These are phyloP conservation scores for Pseudogymnoascus sp. DNA, from an alignment of 2,329 filamentous ascomycete species.

Conservation along the genomic window DNA sequence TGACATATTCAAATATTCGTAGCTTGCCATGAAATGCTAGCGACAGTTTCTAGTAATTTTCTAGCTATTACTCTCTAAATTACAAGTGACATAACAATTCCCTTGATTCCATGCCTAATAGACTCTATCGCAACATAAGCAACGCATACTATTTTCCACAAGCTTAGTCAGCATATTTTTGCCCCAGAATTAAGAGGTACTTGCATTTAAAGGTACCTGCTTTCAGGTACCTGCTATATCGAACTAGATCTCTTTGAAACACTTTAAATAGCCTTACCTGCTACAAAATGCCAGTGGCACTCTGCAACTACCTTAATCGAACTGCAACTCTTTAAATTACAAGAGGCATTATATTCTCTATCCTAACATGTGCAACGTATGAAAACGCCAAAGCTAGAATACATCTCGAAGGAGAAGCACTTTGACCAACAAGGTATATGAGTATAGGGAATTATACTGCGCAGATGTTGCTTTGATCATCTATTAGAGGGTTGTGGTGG, in stretches of 20 bases:
- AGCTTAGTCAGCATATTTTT: too few relatives aligned
- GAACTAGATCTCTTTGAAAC: background rate
- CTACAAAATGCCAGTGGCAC: too few relatives aligned
- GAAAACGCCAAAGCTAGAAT: conserved; percentile 12
- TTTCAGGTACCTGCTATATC: background rate
- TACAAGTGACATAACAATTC: too few relatives aligned
- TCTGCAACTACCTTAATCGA: too few relatives aligned
- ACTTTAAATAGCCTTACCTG: background rate
- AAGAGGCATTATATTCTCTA: background rate
- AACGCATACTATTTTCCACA: too few relatives aligned
- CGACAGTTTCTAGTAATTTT: too few relatives aligned
- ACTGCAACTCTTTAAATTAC: too few relatives aligned
- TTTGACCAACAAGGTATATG: conserved; percentile 14
- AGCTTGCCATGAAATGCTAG: background rate
- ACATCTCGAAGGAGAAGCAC: conserved; percentile 11
- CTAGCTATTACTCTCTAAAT: too few relatives aligned
- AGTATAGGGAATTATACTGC: conserved; percentile 13
- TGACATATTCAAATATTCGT: background rate
- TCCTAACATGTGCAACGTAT: background rate
- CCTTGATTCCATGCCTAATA: too few relatives aligned
- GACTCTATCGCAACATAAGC: too few relatives aligned
- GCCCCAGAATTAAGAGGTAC: too few relatives aligned
- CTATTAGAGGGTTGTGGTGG: background rate
- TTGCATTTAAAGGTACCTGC: background rate
- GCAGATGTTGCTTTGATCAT: conserved; percentile 10